Evolutionary conservation across 768 basidiomycete species (phyloP).

Genomic region (Asterophora parasitica): DNA sequence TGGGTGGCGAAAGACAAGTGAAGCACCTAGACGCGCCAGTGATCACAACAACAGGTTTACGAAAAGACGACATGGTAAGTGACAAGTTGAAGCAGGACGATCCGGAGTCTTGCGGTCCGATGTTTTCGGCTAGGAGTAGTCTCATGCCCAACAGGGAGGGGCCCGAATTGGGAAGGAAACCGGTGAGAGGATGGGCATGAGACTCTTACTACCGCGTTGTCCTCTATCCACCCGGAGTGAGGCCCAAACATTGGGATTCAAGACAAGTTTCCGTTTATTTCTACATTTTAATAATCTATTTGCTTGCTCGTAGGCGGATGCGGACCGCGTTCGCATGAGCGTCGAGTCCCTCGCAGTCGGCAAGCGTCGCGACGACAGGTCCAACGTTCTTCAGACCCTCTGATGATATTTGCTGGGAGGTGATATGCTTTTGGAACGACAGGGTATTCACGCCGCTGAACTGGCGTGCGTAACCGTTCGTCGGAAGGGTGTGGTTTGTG

Average conservation of each 20-base stretch:
- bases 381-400: constrained; percentile 76
- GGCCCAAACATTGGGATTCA: no score
- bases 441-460: constrained; percentile 97
- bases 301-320: constrained; percentile 52
- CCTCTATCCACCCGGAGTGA: neutral
- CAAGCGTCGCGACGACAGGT: constrained; percentile 82
- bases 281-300: neutral
- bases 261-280: constrained; percentile 1
- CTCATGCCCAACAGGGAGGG: no score
- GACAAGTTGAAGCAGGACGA: constrained; percentile 10
- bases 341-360: constrained; percentile 91
- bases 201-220: no score
- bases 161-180: no score
- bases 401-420: constrained; percentile 86
- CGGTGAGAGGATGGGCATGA: no score
- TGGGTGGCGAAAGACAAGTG: constrained; percentile 2
- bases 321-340: constrained; percentile 97
- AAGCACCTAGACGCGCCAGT: constrained; percentile 81
- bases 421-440: constrained; percentile 99
- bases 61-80: constrained; percentile 4
- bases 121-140: no score
- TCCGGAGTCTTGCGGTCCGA: neutral
- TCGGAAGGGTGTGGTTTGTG: constrained; percentile 97
- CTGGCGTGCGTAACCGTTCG: constrained; percentile 94
- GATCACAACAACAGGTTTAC: constrained; percentile 62